These are phyloP conservation scores for Raphidocelis subcapitata DNA, from an alignment of 139 green algal genomes.

Conservation along the genomic window DNA sequence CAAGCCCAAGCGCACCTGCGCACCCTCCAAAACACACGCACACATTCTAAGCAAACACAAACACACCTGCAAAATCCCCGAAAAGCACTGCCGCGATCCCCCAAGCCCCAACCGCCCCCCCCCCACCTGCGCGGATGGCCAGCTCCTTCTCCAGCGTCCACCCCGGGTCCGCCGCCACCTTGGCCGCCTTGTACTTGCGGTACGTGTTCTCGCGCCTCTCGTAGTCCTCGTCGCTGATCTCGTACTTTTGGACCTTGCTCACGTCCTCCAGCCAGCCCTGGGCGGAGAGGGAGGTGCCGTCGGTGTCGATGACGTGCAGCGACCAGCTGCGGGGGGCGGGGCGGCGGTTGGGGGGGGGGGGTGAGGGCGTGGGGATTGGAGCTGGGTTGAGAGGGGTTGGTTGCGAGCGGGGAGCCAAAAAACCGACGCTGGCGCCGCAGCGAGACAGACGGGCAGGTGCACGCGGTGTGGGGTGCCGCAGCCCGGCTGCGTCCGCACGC, in stretches of 20 bases:
- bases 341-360: not conserved
- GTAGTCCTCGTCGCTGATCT: slow-evolving; percentile 96
- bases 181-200: slow-evolving; percentile 74
- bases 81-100: too few species aligned
- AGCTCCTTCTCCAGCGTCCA: slow-evolving; percentile 93
- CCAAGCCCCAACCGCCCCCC: too few species aligned
- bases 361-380: not conserved
- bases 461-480: too few species aligned
- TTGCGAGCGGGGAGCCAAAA: too few species aligned
- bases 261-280: slow-evolving; percentile 96
- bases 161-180: slow-evolving; percentile 79
- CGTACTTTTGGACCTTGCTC: slow-evolving; percentile 95
- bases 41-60: too few species aligned
- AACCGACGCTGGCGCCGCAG: too few species aligned
- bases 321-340: slow-evolving; percentile 45
- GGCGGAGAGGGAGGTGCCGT: slow-evolving; percentile 81
- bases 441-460: too few species aligned
- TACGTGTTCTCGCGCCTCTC: slow-evolving; percentile 88
- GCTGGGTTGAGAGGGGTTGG: not conserved
- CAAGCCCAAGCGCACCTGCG: too few species aligned
- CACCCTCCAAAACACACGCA: too few species aligned
- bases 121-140: slow-evolving; percentile 16
- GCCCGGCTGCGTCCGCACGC: too few species aligned
- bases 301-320: slow-evolving; percentile 90
- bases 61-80: too few species aligned